Conservation (phyloP, 116 monocot species). For the Phalaenopsis hybrid region DNA sequence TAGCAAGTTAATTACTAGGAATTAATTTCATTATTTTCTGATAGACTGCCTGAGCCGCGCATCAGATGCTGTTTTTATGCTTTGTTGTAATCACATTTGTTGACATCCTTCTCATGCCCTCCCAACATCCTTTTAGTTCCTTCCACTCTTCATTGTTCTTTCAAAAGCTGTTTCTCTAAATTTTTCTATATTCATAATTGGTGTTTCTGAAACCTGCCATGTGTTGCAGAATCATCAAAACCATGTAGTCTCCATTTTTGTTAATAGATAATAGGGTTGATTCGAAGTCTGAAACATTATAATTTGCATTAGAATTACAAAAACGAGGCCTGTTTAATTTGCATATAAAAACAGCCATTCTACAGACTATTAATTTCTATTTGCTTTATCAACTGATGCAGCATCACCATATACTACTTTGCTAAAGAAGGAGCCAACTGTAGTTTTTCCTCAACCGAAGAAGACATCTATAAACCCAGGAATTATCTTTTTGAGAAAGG, state of each 20-base stretch:
- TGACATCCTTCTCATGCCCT: too few relatives aligned
- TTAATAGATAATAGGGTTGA: neutral
- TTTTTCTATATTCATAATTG: too few relatives aligned
- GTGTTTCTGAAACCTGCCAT: neutral
- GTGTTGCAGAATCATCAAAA: neutral
- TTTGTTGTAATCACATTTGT: too few relatives aligned
- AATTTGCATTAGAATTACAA: neutral
- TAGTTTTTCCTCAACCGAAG: slow-evolving; percentile 32
- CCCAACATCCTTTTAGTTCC: too few relatives aligned
- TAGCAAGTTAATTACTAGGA: too few relatives aligned
- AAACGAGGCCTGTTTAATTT: neutral
- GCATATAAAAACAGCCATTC: neutral
- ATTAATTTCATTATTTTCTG: too few relatives aligned
- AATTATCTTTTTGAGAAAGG: slow-evolving; percentile 55
- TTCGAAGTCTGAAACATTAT: neutral
- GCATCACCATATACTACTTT: slow-evolving; percentile 81
- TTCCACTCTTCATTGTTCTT: too few relatives aligned
- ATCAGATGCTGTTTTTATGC: too few relatives aligned
- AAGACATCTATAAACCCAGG: slow-evolving; percentile 29
- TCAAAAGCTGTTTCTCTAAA: too few relatives aligned
- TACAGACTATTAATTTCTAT: neutral
- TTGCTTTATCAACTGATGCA: slow-evolving; percentile 14
- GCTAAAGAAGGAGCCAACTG: slow-evolving; percentile 64
- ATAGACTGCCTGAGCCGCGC: too few relatives aligned
- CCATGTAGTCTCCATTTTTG: neutral